These are phyloP conservation scores for Solanum lignicaule DNA, from an alignment of 257 asterid species.

Conservation along the genomic window DNA sequence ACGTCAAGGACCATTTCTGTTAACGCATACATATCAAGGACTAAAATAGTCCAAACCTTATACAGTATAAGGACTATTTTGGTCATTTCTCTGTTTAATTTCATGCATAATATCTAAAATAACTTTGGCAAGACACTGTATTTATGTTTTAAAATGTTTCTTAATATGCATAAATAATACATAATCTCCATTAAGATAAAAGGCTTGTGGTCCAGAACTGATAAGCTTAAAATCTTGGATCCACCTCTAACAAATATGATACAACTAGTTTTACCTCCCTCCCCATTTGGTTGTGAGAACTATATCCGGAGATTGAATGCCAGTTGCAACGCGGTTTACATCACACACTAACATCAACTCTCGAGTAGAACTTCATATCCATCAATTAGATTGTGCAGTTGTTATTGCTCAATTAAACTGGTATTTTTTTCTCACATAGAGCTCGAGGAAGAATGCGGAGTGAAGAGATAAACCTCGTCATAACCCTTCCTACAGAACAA, in stretches of 20 bases:
- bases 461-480: slow-evolving; percentile 88
- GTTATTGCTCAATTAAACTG: not conserved
- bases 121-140: not conserved
- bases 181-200: not conserved
- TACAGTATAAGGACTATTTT: not conserved
- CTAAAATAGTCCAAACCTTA: not conserved
- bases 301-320: too few relatives aligned
- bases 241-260: too few relatives aligned
- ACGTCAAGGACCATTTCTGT: not conserved
- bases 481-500: slow-evolving; percentile 68
- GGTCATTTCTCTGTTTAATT: not conserved
- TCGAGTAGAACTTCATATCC: not conserved
- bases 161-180: not conserved
- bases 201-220: too few relatives aligned
- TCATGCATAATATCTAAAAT: not conserved
- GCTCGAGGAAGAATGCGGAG: not conserved
- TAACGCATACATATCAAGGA: not conserved
- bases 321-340: not conserved
- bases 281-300: too few relatives aligned
- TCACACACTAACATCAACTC: not conserved
- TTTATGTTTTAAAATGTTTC: not conserved
- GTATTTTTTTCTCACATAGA: not conserved
- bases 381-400: not conserved
- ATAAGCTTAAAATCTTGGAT: too few relatives aligned
- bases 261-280: too few relatives aligned